Evolutionary conservation across 2,329 filamentous ascomycete genomes (phyloP).

Genomic region (Penicillium brevicompactum): DNA sequence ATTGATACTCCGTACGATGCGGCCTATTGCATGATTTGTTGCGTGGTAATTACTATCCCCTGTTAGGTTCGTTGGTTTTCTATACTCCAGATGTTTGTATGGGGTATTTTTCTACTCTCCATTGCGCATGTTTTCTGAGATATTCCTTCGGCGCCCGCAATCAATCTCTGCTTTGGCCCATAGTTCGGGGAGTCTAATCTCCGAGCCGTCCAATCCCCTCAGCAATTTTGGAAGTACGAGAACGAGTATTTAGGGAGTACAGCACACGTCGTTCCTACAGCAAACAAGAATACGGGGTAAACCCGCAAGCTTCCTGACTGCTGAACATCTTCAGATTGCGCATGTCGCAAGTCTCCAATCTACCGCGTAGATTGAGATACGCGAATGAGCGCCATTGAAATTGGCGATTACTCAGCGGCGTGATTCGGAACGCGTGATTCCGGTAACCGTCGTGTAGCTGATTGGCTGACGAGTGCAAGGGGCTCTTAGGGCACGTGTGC

Average conservation of each 20-base stretch:
- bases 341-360: background rate
- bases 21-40: background rate
- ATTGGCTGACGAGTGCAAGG: conserved; percentile 3
- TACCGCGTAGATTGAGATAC: background rate
- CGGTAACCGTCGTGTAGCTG: background rate
- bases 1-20: background rate
- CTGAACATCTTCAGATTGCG: background rate
- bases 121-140: no score
- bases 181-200: background rate
- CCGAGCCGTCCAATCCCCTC: background rate
- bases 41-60: background rate
- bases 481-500: background rate
- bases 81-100: background rate
- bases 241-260: no score
- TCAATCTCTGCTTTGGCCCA: background rate
- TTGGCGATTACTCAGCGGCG: conserved; percentile 10
- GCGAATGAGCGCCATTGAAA: background rate
- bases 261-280: no score
- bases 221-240: background rate
- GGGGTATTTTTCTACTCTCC: no score
- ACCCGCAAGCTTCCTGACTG: no score
- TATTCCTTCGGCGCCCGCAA: background rate
- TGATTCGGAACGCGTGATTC: conserved; percentile 5
- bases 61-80: background rate
- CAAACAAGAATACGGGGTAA: no score